Conservation (phyloP, 1,284 basidiomycete genomes). For the Sphagnurus paluster region DNA sequence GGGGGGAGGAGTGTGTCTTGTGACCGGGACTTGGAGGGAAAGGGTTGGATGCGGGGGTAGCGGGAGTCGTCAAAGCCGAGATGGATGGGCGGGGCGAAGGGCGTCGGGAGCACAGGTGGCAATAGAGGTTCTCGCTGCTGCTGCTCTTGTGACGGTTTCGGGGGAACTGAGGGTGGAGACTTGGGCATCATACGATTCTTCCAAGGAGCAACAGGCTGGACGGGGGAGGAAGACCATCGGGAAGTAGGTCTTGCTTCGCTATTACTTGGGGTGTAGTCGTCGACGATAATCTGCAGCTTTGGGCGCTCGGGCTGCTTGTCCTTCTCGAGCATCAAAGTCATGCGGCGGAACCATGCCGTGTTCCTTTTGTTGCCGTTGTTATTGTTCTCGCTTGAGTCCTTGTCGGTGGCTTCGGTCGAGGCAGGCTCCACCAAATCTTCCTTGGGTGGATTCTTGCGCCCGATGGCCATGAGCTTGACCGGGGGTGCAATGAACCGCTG, state of each 20-base stretch:
- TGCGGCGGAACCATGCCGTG: constrained; percentile 32
- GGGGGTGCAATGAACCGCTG: constrained; percentile 27
- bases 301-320: constrained; percentile 31
- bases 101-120: constrained; percentile 18
- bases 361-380: too few relatives aligned
- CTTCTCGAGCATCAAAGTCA: constrained; percentile 27
- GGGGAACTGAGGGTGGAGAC: too few relatives aligned
- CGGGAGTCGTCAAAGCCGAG: constrained; percentile 43
- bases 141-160: too few relatives aligned
- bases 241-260: constrained; percentile 25
- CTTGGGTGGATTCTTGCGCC: constrained; percentile 36
- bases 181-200: constrained; percentile 14
- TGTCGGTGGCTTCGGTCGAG: constrained; percentile 8
- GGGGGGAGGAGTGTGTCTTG: constrained; percentile 23
- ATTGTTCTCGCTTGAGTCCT: constrained; percentile 20
- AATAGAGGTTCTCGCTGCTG: constrained; percentile 14
- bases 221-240: constrained; percentile 32
- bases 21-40: constrained; percentile 20
- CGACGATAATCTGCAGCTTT: constrained; percentile 45
- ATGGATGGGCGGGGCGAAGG: constrained; percentile 55
- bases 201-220: constrained; percentile 12
- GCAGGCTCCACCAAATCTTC: constrained; percentile 24
- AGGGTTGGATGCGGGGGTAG: too few relatives aligned
- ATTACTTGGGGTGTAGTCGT: constrained; percentile 21
- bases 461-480: constrained; percentile 46